Percentiles rank a stretch among this genome's conserved stretches.
Evolutionary conservation across 2,329 filamentous ascomycete genomes (phyloP).

Genomic region (Colletotrichum phormii): DNA sequence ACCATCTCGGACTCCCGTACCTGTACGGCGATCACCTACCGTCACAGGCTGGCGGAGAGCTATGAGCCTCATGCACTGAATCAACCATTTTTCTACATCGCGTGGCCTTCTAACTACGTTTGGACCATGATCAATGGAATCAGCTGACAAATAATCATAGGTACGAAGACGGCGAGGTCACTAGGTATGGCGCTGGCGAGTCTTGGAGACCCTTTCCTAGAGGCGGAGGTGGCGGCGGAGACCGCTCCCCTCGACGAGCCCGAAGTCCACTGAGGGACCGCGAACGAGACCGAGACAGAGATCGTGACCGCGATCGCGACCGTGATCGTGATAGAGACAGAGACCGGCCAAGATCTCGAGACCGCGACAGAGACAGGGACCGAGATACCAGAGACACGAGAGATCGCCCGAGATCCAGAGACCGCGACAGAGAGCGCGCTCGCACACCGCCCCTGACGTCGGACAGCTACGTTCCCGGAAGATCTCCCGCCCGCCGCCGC

Average conservation of each 20-base stretch:
- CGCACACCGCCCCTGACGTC: conserved; percentile 51
- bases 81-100: not conserved
- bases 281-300: conserved; percentile 38
- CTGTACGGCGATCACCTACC: not conserved
- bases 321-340: conserved; percentile 46
- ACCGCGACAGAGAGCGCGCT: conserved; percentile 40
- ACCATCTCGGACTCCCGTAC: not conserved
- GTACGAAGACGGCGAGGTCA: conserved; percentile 72
- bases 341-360: conserved; percentile 53
- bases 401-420: conserved; percentile 48
- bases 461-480: conserved; percentile 59
- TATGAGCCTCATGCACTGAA: not conserved
- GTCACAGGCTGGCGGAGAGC: not conserved
- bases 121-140: not conserved
- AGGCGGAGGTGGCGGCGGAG: conserved; percentile 36
- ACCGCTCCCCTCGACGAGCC: conserved; percentile 57
- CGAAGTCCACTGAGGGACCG: conserved; percentile 42
- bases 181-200: conserved; percentile 71
- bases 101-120: not conserved
- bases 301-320: conserved; percentile 27
- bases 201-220: conserved; percentile 70
- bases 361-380: conserved; percentile 40
- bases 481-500: conserved; percentile 54
- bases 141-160: conserved; percentile 46
- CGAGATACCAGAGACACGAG: conserved; percentile 33